phyloP scores from a whole-genome alignment of 2,329 filamentous ascomycete species.

The Leptodontidium sp. region DNA sequence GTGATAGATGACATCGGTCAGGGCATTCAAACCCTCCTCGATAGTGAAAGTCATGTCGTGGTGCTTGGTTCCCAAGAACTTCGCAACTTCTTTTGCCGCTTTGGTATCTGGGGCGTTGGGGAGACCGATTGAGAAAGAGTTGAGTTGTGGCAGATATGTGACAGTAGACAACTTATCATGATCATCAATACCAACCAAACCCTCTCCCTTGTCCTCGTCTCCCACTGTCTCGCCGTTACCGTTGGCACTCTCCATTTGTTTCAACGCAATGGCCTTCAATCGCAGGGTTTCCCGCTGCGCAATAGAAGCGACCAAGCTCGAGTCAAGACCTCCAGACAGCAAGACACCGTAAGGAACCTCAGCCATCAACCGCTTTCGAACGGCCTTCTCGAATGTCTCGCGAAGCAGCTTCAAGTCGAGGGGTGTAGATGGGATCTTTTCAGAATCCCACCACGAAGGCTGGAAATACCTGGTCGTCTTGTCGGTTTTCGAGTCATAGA shows the following conservation, averaged over 20 bases:
- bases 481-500: conserved; percentile 94
- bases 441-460: conserved; percentile 89
- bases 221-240: conserved; percentile 49
- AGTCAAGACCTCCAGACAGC: conserved; percentile 94
- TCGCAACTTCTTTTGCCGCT: conserved; percentile 90
- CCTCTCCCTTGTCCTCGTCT: conserved; percentile 67
- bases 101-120: conserved; percentile 91
- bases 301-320: conserved; percentile 92
- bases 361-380: conserved; percentile 97
- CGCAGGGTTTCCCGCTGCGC: conserved; percentile 91
- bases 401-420: conserved; percentile 86
- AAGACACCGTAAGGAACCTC: conserved; percentile 98
- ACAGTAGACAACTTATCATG: conserved; percentile 88
- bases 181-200: conserved; percentile 93
- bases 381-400: conserved; percentile 84
- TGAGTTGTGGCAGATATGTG: conserved; percentile 91
- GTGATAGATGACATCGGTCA: conserved; percentile 98
- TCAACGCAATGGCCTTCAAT: conserved; percentile 70
- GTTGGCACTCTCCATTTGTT: conserved; percentile 52
- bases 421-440: conserved; percentile 78
- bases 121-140: conserved; percentile 98
- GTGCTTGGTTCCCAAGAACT: conserved; percentile 97
- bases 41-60: conserved; percentile 98
- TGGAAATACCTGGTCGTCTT: conserved; percentile 87
- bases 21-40: conserved; percentile 94